Percentiles rank a stretch among this genome's conserved stretches.
Conservation (phyloP, 1,284 basidiomycete species). For the Trichosporon coremiiforme region DNA sequence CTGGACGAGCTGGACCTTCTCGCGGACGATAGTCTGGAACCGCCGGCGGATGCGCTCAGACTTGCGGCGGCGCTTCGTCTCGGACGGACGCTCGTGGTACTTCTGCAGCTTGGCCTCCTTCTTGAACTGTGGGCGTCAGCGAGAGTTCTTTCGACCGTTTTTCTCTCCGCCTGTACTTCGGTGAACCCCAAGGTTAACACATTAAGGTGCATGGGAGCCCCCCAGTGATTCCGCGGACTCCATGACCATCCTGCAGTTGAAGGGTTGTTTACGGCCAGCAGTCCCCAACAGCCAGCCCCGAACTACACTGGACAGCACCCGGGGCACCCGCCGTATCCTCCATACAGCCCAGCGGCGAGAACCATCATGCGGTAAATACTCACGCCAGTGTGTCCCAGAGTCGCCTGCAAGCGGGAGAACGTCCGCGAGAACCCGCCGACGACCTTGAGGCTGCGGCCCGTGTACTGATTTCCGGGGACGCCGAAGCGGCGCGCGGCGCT, state of each 20-base stretch:
- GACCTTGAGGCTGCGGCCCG: constrained; percentile 31
- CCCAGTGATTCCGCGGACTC: too few relatives aligned
- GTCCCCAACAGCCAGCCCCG: too few relatives aligned
- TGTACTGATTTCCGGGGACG: constrained; percentile 35
- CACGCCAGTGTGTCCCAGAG: constrained; percentile 12
- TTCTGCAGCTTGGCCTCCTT: constrained; percentile 36
- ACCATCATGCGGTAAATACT: too few relatives aligned
- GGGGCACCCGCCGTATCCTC: too few relatives aligned
- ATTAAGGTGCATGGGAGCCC: too few relatives aligned
- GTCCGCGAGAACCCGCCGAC: constrained; percentile 22
- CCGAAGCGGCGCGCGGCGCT: constrained; percentile 20
- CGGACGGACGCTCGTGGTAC: constrained; percentile 48
- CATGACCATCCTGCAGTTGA: too few relatives aligned
- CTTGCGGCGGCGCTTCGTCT: constrained; percentile 40
- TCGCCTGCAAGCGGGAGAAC: constrained; percentile 31
- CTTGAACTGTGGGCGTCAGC: constrained; percentile 21
- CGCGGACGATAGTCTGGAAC: constrained; percentile 44
- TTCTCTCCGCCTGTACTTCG: too few relatives aligned
- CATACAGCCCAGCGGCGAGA: too few relatives aligned
- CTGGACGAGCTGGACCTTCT: constrained; percentile 31
- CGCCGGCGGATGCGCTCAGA: constrained; percentile 47
- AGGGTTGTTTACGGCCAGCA: too few relatives aligned
- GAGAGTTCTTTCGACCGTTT: too few relatives aligned
- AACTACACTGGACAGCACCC: too few relatives aligned
- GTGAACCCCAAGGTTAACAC: too few relatives aligned